Percentiles rank a stretch among this genome's conserved stretches.
Evolutionary conservation across 2,329 filamentous ascomycete species (phyloP).

Genomic region (Claviceps cyperi): DNA sequence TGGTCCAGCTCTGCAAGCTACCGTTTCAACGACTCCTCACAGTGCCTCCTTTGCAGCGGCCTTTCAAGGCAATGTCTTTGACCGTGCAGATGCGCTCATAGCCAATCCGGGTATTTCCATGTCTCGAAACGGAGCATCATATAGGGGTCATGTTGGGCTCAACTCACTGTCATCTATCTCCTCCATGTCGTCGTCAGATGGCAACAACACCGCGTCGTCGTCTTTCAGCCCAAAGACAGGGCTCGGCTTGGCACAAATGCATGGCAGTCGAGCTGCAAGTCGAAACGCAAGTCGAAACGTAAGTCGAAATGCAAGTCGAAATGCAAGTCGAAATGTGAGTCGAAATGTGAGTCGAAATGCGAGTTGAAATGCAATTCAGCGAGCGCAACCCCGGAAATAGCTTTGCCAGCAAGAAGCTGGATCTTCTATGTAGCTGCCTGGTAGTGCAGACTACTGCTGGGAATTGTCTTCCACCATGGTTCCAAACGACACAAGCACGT

Average conservation of each 20-base stretch:
- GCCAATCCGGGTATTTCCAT: constrained; percentile 43
- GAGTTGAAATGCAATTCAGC: constrained; percentile 22
- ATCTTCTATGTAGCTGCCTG: not conserved
- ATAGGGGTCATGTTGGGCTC: constrained; percentile 25
- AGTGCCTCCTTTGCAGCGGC: constrained; percentile 39
- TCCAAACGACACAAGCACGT: not conserved
- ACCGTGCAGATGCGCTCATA: constrained; percentile 43
- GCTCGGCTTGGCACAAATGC: constrained; percentile 18
- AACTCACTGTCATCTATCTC: constrained; percentile 26
- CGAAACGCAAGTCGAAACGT: too few species aligned
- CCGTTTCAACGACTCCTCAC: constrained; percentile 59
- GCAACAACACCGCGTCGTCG: constrained; percentile 18
- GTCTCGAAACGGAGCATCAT: constrained; percentile 34
- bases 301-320: constrained; percentile 16
- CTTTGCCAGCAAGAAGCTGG: not conserved
- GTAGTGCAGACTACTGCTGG: not conserved
- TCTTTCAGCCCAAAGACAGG: constrained; percentile 19
- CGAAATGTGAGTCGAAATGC: constrained; percentile 18
- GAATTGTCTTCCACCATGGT: not conserved
- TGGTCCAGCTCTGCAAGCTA: constrained; percentile 81
- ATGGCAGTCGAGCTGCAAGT: constrained; percentile 18
- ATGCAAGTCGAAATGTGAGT: constrained; percentile 17
- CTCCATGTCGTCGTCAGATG: constrained; percentile 27
- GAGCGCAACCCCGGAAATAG: not conserved
- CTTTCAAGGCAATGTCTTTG: constrained; percentile 45